A percentile compares a stretch with the other conserved stretches of the same genome.
Evolutionary conservation across 257 asterid species (phyloP).

Genomic region (Cynanchum wilfordii): DNA sequence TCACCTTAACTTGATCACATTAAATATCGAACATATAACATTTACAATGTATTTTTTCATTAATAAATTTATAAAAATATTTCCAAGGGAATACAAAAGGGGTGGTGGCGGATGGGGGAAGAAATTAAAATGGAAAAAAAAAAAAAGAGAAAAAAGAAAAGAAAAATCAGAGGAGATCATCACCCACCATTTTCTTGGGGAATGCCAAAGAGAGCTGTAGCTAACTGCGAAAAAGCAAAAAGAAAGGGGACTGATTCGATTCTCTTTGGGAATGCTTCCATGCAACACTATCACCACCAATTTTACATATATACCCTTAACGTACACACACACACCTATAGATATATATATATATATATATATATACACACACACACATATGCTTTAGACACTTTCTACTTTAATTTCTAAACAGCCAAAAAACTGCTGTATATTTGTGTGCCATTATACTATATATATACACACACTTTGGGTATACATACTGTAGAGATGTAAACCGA

Average conservation of each 20-base stretch:
- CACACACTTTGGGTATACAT: no score
- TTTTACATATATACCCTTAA: background rate
- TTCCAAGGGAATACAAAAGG: no score
- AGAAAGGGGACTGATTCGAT: conserved; percentile 64
- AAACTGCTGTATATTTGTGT: background rate
- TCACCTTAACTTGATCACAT: no score
- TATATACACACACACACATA: no score
- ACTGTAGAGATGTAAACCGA: no score
- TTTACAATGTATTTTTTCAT: no score
- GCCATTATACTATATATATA: background rate
- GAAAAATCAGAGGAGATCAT: conserved; percentile 8
- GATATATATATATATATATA: no score
- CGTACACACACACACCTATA: background rate
- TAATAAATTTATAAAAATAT: no score
- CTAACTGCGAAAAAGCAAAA: conserved; percentile 73
- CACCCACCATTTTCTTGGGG: conserved; percentile 91
- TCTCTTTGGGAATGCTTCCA: conserved; percentile 72
- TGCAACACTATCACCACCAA: conserved; percentile 30
- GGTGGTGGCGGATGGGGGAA: no score
- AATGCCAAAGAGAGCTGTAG: conserved; percentile 71
- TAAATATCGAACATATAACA: no score
- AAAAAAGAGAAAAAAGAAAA: conserved; percentile 14
- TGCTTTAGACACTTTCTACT: conserved; percentile 3
- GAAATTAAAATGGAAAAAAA: background rate
- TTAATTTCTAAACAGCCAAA: conserved; percentile 6